A percentile compares a stretch with the other conserved stretches of the same genome.
Conservation (phyloP, 768 basidiomycete species). For the Kwoniella sp. region DNA sequence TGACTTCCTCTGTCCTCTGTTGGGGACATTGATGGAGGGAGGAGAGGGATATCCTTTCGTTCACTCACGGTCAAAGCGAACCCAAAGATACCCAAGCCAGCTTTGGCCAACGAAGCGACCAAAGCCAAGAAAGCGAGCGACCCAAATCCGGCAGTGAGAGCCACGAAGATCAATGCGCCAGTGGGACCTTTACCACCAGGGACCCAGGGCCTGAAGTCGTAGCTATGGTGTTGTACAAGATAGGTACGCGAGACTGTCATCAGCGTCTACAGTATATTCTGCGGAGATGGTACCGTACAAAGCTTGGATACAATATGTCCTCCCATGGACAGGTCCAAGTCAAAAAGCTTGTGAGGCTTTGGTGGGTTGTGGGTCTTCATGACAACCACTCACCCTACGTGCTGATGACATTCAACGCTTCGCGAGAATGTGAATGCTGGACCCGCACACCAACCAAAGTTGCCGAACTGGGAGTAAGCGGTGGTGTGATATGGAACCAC, state of each 20-base stretch:
- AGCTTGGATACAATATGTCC: too few species aligned
- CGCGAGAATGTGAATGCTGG: not conserved
- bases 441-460: constrained; percentile 45
- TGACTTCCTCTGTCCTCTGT: too few species aligned
- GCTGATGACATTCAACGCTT: constrained; percentile 15
- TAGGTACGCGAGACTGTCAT: too few species aligned
- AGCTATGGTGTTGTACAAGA: constrained; percentile 24
- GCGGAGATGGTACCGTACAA: too few species aligned
- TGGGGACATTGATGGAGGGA: not conserved
- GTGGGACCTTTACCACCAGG: constrained; percentile 30
- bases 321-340: too few species aligned
- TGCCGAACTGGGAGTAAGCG: constrained; percentile 34
- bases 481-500: not conserved
- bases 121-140: constrained; percentile 39
- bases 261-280: too few species aligned
- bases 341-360: too few species aligned
- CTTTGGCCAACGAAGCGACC: constrained; percentile 26
- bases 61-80: constrained; percentile 46
- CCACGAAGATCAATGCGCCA: constrained; percentile 46
- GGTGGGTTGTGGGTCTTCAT: too few species aligned
- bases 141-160: constrained; percentile 48
- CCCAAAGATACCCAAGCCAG: constrained; percentile 25
- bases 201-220: constrained; percentile 37
- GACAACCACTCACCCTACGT: constrained; percentile 48
- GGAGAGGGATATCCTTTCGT: too few species aligned